Conservation (phyloP, 148 eudicot species). For the Fallopia convolvulus region DNA sequence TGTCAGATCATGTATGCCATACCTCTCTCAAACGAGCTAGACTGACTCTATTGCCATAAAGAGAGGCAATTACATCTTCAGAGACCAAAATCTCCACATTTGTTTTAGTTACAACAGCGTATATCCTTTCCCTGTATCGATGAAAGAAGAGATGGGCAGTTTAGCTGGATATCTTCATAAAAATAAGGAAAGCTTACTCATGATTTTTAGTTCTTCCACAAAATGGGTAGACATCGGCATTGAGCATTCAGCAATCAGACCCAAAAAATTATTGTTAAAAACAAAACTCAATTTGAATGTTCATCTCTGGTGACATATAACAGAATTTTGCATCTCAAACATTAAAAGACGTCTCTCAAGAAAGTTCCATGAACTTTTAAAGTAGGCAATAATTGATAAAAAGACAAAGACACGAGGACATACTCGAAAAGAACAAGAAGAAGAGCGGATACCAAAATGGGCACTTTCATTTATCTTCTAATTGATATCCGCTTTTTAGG, state of each 20-base stretch:
- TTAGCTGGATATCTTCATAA: background rate
- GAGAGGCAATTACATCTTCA: slow-evolving; percentile 38
- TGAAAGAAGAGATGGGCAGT: background rate
- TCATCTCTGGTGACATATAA: background rate
- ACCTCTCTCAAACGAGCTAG: slow-evolving; percentile 68
- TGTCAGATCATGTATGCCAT: slow-evolving; percentile 12
- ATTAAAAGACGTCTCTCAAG: background rate
- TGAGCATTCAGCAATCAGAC: background rate
- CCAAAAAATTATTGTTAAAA: background rate
- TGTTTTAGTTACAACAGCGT: slow-evolving; percentile 59
- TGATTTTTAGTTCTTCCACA: background rate
- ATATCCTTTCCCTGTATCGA: slow-evolving; percentile 37
- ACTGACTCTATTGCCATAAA: slow-evolving; percentile 67
- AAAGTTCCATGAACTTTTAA: background rate
- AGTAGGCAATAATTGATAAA: background rate
- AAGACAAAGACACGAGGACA: background rate
- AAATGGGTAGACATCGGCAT: background rate
- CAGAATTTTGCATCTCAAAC: background rate
- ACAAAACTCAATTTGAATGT: background rate
- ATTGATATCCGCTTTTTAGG: too few relatives aligned
- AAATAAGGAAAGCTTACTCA: background rate
- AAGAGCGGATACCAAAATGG: background rate
- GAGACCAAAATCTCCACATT: slow-evolving; percentile 64
- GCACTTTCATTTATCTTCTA: background rate
- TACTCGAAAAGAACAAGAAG: background rate